Evolutionary conservation across 345 rosid species (phyloP), one percentile per base, ranked within the genome.

Genomic region (Boechera stricta): DNA sequence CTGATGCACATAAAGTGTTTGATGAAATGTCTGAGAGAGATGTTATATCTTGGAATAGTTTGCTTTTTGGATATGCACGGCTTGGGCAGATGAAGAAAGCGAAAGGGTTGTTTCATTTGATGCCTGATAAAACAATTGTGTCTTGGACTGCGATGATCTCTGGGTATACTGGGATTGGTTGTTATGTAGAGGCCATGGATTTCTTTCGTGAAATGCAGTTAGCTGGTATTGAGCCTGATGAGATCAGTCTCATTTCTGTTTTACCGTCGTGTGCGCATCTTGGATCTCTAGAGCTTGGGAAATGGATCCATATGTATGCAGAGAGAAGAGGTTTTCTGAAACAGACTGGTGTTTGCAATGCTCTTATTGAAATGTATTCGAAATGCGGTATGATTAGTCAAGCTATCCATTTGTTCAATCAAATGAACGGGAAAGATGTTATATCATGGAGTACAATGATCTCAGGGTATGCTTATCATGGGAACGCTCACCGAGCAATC

Each of bases 361-460:
- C 87, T 24, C 78, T 87, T 10, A 72, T 85, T 4, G 88, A 87
- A 66, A 87, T 86, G 88, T 90, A 90, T 13, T 85, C 86, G 2
- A 90, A 87, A 77, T 85, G 87, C 15, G 93, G 96, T 36, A 44
- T 79, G 81, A 85, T 87, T 28, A 32, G 69, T 32, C 75, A 84
- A 49, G 90, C 93, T 2, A 52, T 72, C 5, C 41, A 66, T 32
- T 8, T 84, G 74, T 90, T 88, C 24, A 44, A 81, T 10, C 78
- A 64, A 7, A 83, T 86, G 84, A 41, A 54, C 1, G 36, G 57
- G 38, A 85, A 70, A 51, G 85, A 87, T 78, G 81, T 88, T 3
- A 83, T 88, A 45, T 84, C 96, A 1, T 90, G 91, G 91, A 90
- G 88, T 38, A 85, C 90, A 4, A 85, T 90, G 83, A 88, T 88